phyloP scores from a whole-genome alignment of 805 yeast species.

The Pichia ethanolica region DNA sequence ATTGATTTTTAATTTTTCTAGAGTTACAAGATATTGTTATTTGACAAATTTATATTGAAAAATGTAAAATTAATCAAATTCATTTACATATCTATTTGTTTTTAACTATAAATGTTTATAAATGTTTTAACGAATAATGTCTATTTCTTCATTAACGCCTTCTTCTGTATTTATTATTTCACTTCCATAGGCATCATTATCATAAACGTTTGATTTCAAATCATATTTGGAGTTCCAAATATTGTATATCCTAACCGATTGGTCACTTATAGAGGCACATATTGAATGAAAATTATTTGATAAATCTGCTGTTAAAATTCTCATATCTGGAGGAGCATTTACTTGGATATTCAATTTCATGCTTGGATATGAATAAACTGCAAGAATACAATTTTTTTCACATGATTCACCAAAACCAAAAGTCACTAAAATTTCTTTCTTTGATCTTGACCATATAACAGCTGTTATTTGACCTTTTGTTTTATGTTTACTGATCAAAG shows the following conservation, averaged over 20 bases:
- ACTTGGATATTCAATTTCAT: conserved; percentile 44
- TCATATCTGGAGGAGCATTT: conserved; percentile 39
- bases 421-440: conserved; percentile 64
- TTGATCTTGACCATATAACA: conserved; percentile 61
- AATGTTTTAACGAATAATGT: conserved; percentile 19
- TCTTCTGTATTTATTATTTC: conserved; percentile 51
- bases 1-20: too few species aligned
- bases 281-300: conserved; percentile 59
- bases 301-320: conserved; percentile 58
- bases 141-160: conserved; percentile 34
- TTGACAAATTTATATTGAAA: too few species aligned
- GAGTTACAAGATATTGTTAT: too few species aligned
- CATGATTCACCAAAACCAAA: conserved; percentile 65
- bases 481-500: conserved; percentile 46
- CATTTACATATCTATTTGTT: background rate
- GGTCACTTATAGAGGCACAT: conserved; percentile 73
- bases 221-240: conserved; percentile 54
- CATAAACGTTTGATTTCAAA: conserved; percentile 21
- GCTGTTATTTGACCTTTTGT: conserved; percentile 77
- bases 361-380: conserved; percentile 62
- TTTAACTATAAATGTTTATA: background rate
- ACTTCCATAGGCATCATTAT: conserved; percentile 45
- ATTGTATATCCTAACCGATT: conserved; percentile 65
- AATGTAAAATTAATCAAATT: too few species aligned
- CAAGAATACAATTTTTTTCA: conserved; percentile 43